Evolutionary conservation across 2,329 filamentous ascomycete genomes (phyloP).

Genomic region (Trichoderma simmonsii): DNA sequence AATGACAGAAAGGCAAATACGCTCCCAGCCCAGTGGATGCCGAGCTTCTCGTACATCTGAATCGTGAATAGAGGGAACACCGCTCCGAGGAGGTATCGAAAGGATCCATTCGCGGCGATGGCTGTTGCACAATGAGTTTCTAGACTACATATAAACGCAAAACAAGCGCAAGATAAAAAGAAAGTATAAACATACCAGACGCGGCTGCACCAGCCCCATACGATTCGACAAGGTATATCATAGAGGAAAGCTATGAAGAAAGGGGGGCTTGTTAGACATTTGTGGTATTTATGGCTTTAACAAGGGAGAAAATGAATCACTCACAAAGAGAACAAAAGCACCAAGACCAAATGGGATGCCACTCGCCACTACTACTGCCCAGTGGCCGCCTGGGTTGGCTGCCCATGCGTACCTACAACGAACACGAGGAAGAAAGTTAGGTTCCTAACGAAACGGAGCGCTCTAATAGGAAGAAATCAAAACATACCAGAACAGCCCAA

Average conservation of each 20-base stretch:
- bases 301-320: neutral
- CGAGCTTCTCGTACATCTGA: neutral
- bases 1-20: neutral
- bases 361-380: neutral
- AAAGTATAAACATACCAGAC: neutral
- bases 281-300: neutral
- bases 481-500: neutral
- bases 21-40: neutral
- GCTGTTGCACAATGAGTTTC: neutral
- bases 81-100: neutral
- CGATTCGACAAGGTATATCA: neutral
- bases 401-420: neutral
- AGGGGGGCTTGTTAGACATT: neutral
- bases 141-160: neutral
- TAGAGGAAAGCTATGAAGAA: neutral
- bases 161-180: neutral
- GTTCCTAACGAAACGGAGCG: neutral
- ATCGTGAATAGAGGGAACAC: neutral
- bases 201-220: neutral
- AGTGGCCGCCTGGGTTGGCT: neutral
- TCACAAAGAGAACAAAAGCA: neutral
- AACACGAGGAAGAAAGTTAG: neutral
- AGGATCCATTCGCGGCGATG: neutral
- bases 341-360: neutral
- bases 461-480: neutral